Conservation (phyloP, 192 early-diverging fungal species). For the Chytriomyces sp. region DNA sequence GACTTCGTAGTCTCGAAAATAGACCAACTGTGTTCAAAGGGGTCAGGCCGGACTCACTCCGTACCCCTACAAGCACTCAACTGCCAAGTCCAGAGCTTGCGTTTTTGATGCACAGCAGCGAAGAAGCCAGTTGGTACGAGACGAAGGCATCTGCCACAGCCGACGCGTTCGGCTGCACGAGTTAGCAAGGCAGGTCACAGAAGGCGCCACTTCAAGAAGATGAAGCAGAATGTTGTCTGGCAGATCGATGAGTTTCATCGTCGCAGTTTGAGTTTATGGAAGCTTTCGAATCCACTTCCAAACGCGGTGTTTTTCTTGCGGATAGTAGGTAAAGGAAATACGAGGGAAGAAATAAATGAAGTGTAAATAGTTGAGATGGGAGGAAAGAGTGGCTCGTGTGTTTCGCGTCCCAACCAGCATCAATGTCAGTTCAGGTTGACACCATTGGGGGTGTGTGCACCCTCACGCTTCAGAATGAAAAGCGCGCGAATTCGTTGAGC, state of each 20-base stretch:
- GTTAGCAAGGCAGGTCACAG: neutral
- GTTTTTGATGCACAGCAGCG: conserved; percentile 2
- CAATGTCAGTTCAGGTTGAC: neutral
- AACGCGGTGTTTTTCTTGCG: too few relatives aligned
- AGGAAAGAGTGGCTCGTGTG: too few relatives aligned
- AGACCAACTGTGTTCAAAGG: neutral
- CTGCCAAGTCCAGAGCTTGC: conserved; percentile 6
- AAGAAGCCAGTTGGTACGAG: conserved; percentile 7
- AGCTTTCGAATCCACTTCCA: too few relatives aligned
- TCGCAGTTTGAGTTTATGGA: too few relatives aligned
- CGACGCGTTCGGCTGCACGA: neutral
- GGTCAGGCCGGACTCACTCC: neutral
- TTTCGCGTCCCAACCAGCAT: too few relatives aligned
- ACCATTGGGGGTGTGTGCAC: neutral
- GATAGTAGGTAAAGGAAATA: too few relatives aligned
- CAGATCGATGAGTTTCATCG: neutral
- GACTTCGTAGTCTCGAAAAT: conserved; percentile 11
- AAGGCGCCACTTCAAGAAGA: neutral
- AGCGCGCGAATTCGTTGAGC: conserved; percentile 58
- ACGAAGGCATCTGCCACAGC: conserved; percentile 10
- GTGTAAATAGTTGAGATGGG: too few relatives aligned
- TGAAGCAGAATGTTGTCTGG: neutral
- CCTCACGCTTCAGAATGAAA: conserved; percentile 49
- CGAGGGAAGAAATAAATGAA: too few relatives aligned
- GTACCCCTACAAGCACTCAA: neutral